phyloP scores from a whole-genome alignment of 2,329 filamentous ascomycete species.

The Sporothrix pseudoabietina region DNA sequence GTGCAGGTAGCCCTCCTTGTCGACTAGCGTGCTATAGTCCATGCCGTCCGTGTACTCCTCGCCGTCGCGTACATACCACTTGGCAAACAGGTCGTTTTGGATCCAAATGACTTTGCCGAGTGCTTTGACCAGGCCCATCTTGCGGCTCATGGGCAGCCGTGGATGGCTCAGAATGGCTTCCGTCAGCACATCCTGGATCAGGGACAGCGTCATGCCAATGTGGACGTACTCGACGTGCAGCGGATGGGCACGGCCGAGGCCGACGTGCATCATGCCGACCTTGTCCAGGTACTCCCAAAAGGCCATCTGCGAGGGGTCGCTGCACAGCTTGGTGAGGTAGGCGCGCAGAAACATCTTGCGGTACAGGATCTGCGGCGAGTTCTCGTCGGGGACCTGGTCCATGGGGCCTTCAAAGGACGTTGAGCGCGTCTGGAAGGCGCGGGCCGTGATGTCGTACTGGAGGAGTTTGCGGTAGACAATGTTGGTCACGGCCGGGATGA shows the following conservation, averaged over 20 bases:
- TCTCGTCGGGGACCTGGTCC: slow-evolving; percentile 64
- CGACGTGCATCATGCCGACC: slow-evolving; percentile 84
- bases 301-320: slow-evolving; percentile 72
- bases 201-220: slow-evolving; percentile 70
- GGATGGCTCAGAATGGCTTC: slow-evolving; percentile 76
- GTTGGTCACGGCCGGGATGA: slow-evolving; percentile 81
- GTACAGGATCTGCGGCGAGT: slow-evolving; percentile 73
- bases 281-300: slow-evolving; percentile 86
- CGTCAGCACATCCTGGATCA: slow-evolving; percentile 75
- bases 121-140: slow-evolving; percentile 73
- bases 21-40: slow-evolving; percentile 49
- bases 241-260: slow-evolving; percentile 69
- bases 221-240: slow-evolving; percentile 81
- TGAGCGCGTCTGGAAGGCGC: slow-evolving; percentile 67
- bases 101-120: slow-evolving; percentile 84
- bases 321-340: slow-evolving; percentile 73
- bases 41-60: slow-evolving; percentile 58
- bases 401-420: slow-evolving; percentile 68
- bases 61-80: slow-evolving; percentile 73
- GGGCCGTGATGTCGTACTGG: slow-evolving; percentile 78
- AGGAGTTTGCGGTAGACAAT: slow-evolving; percentile 82
- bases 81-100: slow-evolving; percentile 83
- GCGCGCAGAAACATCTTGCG: slow-evolving; percentile 78
- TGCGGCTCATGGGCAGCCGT: slow-evolving; percentile 64
- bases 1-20: slow-evolving; percentile 65